Conservation (phyloP, 139 green algal genomes). For the Mesotaenium endlicherianum region DNA sequence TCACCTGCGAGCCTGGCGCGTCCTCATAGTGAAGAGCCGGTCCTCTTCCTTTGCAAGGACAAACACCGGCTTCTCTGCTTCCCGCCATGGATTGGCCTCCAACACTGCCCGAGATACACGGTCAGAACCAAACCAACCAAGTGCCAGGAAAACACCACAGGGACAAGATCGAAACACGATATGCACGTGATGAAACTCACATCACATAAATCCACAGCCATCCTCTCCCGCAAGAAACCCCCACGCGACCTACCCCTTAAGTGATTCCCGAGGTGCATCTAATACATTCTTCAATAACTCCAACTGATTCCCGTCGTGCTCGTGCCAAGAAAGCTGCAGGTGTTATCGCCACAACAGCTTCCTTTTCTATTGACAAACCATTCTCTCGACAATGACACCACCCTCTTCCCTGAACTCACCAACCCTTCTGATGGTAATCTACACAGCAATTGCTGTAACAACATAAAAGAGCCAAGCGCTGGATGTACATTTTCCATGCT, state of each 20-base stretch:
- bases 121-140: background rate
- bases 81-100: conserved; percentile 38
- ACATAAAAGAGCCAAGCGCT: background rate
- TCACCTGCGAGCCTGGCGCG: conserved; percentile 22
- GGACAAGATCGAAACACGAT: background rate
- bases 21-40: conserved; percentile 38
- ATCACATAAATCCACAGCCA: background rate
- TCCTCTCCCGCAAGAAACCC: no score
- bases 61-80: conserved; percentile 19
- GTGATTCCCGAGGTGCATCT: no score
- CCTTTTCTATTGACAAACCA: background rate
- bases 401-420: background rate
- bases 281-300: no score
- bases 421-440: background rate
- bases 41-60: conserved; percentile 45
- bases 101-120: conserved; percentile 17
- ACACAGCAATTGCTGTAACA: background rate
- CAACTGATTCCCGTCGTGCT: no score
- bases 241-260: no score
- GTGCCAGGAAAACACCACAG: background rate
- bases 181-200: background rate
- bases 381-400: background rate
- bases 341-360: background rate
- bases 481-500: background rate
- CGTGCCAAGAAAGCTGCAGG: no score